Conservation (phyloP, 2,329 filamentous ascomycete species). For the Dryadomyces sulphureus region DNA sequence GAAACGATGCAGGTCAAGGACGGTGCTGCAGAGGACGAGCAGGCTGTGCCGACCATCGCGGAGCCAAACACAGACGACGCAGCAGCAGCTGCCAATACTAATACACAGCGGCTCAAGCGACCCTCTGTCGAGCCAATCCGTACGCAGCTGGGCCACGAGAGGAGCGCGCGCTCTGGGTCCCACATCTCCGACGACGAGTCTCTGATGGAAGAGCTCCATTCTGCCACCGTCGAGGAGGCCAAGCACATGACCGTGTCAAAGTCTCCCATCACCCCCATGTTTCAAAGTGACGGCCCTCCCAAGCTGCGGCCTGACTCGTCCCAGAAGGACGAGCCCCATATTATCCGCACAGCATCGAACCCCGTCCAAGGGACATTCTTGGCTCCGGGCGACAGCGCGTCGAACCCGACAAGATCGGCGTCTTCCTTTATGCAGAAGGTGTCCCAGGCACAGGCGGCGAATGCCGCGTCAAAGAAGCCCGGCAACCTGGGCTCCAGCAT, state of each 20-base stretch:
- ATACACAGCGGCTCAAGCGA: too few species aligned
- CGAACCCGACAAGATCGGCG: slow-evolving; percentile 34
- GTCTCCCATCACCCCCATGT: slow-evolving; percentile 61
- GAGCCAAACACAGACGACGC: too few species aligned
- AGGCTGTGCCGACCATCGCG: too few species aligned
- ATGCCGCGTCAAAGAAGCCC: slow-evolving; percentile 52
- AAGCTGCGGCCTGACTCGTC: slow-evolving; percentile 8
- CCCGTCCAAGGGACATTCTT: slow-evolving; percentile 30
- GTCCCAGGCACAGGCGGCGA: slow-evolving; percentile 32
- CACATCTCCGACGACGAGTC: slow-evolving; percentile 59
- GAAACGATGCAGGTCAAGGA: slow-evolving; percentile 36
- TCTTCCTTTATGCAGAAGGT: slow-evolving; percentile 42
- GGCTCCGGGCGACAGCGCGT: slow-evolving; percentile 28
- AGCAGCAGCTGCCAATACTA: too few species aligned
- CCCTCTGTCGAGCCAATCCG: slow-evolving; percentile 37
- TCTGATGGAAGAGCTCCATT: slow-evolving; percentile 73
- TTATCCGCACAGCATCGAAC: slow-evolving; percentile 34
- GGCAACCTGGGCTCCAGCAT: slow-evolving; percentile 81
- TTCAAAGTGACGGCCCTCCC: slow-evolving; percentile 22
- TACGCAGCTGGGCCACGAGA: slow-evolving; percentile 27
- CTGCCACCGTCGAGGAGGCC: slow-evolving; percentile 71
- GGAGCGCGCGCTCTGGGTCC: slow-evolving; percentile 19
- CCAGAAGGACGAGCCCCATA: slow-evolving; percentile 2
- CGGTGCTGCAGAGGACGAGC: too few species aligned
- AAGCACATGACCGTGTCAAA: slow-evolving; percentile 65